Conservation (phyloP, 192 early-diverging fungal genomes). For the Coemansia sp. region DNA sequence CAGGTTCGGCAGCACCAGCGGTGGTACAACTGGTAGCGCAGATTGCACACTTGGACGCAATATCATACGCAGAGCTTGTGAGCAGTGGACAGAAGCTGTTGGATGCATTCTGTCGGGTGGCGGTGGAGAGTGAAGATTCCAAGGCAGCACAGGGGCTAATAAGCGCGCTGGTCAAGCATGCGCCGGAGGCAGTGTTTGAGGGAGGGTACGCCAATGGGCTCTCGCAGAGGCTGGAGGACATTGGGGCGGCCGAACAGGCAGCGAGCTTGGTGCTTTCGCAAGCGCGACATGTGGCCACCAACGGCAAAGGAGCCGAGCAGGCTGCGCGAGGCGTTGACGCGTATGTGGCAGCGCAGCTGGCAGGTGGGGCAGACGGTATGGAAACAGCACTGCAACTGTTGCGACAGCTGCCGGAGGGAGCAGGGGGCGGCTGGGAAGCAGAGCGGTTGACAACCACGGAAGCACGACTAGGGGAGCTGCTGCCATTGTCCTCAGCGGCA, state of each 20-base stretch:
- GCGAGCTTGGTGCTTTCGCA: slow-evolving; percentile 31
- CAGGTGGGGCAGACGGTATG: not conserved
- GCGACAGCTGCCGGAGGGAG: slow-evolving; percentile 14
- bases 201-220: slow-evolving; percentile 28
- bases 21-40: slow-evolving; percentile 29
- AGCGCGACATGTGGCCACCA: slow-evolving; percentile 25
- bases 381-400: slow-evolving; percentile 18
- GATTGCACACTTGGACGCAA: slow-evolving; percentile 22
- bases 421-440: slow-evolving; percentile 9
- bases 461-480: not conserved
- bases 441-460: slow-evolving; percentile 21
- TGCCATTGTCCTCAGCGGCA: slow-evolving; percentile 11
- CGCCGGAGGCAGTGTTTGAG: slow-evolving; percentile 37
- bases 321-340: slow-evolving; percentile 31
- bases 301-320: slow-evolving; percentile 7
- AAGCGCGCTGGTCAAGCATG: slow-evolving; percentile 29
- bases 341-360: slow-evolving; percentile 18
- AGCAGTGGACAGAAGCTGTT: slow-evolving; percentile 23
- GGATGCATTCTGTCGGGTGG: slow-evolving; percentile 33
- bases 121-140: slow-evolving; percentile 27
- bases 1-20: slow-evolving; percentile 16
- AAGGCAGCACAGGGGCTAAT: slow-evolving; percentile 26
- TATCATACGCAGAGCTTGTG: slow-evolving; percentile 4
- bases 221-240: slow-evolving; percentile 25
- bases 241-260: slow-evolving; percentile 28